Percentiles rank a stretch among this genome's conserved stretches.
phyloP scores from a whole-genome alignment of 2,329 filamentous ascomycete genomes.

The Alternaria rosae region DNA sequence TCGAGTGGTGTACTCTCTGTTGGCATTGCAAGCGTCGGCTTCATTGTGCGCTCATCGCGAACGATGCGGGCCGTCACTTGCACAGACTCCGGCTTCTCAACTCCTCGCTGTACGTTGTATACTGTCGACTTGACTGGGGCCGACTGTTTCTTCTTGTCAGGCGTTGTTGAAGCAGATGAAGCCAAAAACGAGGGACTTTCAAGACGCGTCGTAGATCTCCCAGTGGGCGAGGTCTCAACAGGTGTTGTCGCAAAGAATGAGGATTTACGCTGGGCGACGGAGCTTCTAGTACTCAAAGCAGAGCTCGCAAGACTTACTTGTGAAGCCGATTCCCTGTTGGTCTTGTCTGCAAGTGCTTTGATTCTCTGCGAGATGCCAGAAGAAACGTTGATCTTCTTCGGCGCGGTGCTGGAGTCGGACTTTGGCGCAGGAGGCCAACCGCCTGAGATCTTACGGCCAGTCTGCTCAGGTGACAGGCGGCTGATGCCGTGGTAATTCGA shows the following conservation, averaged over 20 bases:
- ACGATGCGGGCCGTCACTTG: constrained; percentile 88
- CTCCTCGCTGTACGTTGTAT: constrained; percentile 52
- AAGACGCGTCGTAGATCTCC: constrained; percentile 36
- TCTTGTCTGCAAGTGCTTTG: constrained; percentile 85
- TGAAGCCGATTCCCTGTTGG: constrained; percentile 56
- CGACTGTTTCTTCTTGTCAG: constrained; percentile 37
- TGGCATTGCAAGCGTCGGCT: constrained; percentile 45
- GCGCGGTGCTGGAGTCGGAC: constrained; percentile 38
- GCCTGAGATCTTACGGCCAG: constrained; percentile 40
- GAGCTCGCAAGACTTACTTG: constrained; percentile 30
- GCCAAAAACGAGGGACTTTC: constrained; percentile 40
- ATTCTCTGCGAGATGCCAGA: constrained; percentile 94
- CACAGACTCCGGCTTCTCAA: constrained; percentile 72
- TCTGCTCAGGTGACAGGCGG: constrained; percentile 39
- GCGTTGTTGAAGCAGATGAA: constrained; percentile 35
- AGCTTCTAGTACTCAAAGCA: constrained; percentile 36
- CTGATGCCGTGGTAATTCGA: constrained; percentile 40
- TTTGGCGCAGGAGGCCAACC: constrained; percentile 40
- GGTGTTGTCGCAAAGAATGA: constrained; percentile 49
- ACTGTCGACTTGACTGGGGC: constrained; percentile 39
- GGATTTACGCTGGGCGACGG: constrained; percentile 49
- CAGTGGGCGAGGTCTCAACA: constrained; percentile 36
- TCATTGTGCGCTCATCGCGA: constrained; percentile 62
- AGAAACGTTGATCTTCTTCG: constrained; percentile 82
- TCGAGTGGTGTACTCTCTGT: constrained; percentile 62